Evolutionary conservation across 2,329 filamentous ascomycete genomes (phyloP).

Genomic region (Cladophialophora chaetospira): DNA sequence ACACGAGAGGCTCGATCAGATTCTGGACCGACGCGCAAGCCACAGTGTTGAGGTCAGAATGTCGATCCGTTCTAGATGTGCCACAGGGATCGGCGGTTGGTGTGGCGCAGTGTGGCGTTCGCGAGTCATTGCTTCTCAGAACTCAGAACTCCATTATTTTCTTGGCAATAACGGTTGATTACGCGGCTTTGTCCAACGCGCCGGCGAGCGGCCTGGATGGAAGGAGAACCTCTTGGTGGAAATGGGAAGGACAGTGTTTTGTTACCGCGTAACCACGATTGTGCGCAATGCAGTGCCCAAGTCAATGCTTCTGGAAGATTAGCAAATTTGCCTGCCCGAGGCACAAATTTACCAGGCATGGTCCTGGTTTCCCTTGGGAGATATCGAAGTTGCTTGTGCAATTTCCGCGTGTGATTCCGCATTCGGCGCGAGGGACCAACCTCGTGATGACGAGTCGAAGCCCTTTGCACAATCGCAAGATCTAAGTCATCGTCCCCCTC

Average conservation of each 20-base stretch:
- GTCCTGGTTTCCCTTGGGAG: conserved; percentile 4
- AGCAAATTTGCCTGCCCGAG: conserved; percentile 2
- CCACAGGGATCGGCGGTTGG: background rate
- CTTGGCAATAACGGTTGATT: background rate
- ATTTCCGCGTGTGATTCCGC: conserved; percentile 10
- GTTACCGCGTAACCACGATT: background rate
- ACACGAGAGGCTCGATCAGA: no score
- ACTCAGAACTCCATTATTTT: background rate
- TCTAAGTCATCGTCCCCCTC: background rate
- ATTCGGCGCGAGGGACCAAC: background rate
- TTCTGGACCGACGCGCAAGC: conserved; percentile 1
- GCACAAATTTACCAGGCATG: conserved; percentile 8
- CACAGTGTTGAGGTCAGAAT: background rate
- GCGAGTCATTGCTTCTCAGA: background rate
- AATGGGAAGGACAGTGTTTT: background rate
- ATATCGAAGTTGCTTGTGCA: conserved; percentile 3
- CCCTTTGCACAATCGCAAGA: background rate
- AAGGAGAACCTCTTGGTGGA: background rate
- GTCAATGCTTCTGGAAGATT: conserved; percentile 9
- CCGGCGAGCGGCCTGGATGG: background rate
- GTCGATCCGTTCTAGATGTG: background rate
- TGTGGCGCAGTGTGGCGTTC: conserved; percentile 2
- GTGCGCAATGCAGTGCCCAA: background rate
- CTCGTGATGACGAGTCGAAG: background rate
- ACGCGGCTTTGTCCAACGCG: background rate